Evolutionary conservation across 148 eudicot species (phyloP), one percentile per base, ranked within the genome.

Genomic region (Vaccinium vitisidaea): DNA sequence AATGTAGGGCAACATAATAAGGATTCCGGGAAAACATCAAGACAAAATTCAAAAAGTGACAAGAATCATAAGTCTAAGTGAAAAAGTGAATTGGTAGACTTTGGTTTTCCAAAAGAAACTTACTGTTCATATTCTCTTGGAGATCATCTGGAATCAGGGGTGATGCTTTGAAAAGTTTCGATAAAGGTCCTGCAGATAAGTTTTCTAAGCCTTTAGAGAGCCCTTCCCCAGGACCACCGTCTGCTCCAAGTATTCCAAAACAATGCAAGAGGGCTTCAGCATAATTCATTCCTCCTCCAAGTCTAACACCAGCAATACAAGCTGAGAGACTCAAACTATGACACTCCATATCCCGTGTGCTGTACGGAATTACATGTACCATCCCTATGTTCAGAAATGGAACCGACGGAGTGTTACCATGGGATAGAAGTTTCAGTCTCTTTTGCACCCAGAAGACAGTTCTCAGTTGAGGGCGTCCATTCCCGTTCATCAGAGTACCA

Each of bases 251-350:
- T 83, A 96, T 91, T 83, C 98, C 97, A 90, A 96, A 96, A 39
- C 89, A 89, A 84, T 96, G 99, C 83, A 96, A 92, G 86, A 96
- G 89, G 67, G 94, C 89, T 84, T 96, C 98, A 30, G 99, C 83
- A 86, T 93, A 95, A 87, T 79, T 95, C 95, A 95, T 94, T 84
- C 99, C 99, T 77, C 99, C 99, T 69, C 95, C 98, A 85, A 96
- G 92, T 75, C 93, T 95, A 87, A 96, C 89, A 82, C 99, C 99
- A 80, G 94, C 92, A 80, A 97, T 85, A 89, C 94, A 92, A 80
- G 99, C 96, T 76, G 95, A 93, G 82, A 93, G 90, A 83, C 84
- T 92, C 87, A 97, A 93, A 89, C 95, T 97, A 84, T 97, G 98
- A 82, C 96, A 95, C 83, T 92, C 96, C 71, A 86, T 86, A 89